Evolutionary conservation across 2,329 filamentous ascomycete genomes (phyloP), one percentile per base, ranked within the genome.

Genomic region (Leptographium lundbergii): DNA sequence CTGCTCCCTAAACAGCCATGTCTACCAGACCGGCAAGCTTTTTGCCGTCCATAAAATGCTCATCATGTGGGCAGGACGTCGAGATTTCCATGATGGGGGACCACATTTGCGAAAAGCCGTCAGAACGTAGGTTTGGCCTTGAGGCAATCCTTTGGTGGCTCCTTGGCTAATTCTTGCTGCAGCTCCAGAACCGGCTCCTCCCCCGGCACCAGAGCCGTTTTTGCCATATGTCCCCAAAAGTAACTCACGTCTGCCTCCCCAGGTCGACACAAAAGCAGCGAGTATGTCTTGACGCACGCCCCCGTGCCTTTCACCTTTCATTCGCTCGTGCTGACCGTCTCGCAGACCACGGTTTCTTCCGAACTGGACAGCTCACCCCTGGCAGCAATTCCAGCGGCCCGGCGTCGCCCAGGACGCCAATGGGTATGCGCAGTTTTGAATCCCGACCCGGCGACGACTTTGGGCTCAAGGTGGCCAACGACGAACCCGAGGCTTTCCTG

Each of bases 81-180:
- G 86, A 91, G 68, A 94, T 96, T 65, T 86, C 87, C 48, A 77
- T 85, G 70, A 88, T 96, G 86, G 89, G 89, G 62, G 89, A 95
- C 62, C 91, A 96, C 75, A 70, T 89, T 62, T 96, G 91, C 25
- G n/a, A 19, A 22, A 32, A 51, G 25, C 14, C 48, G 1, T 14
- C 25, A 27, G 14, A 51, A 51, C 24, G 48, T 51, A 51, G 10
- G 48, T 50, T 24, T 22, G 10, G 54, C 24, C 11, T 56, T 13
- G 24, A 36, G 22, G 9, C n/a, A 14, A 34, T 54, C 19, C n/a
- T 25, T 25, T 54, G 10, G 9, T 39, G 22, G 1, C 9, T 13
- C 9, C 3, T 6, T 25, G 19, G 10, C 56, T 51, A 14, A 48
- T 27, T 3, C 45, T 34, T 11, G 5, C n/a, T 5, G 36, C 55